Evolutionary conservation across 1,284 basidiomycete species (phyloP).

Genomic region (Microstroma glucosiphilum): DNA sequence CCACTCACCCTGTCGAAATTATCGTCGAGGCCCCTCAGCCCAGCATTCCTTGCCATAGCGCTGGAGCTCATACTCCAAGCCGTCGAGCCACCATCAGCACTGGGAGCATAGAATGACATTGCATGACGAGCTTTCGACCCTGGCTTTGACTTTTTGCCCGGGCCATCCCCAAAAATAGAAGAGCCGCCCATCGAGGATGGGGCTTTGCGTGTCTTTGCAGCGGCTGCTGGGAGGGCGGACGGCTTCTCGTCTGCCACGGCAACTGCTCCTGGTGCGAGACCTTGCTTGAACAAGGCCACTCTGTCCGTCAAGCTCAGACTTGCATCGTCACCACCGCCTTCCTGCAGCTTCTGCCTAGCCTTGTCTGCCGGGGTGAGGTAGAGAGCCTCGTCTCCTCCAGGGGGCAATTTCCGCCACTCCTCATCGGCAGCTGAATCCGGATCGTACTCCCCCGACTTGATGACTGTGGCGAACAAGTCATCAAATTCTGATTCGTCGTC

Average conservation of each 20-base stretch:
- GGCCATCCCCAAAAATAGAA: constrained; percentile 19
- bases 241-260: neutral
- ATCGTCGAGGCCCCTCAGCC: constrained; percentile 80
- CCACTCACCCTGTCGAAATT: constrained; percentile 77
- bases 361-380: constrained; percentile 32
- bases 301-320: constrained; percentile 27
- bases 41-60: constrained; percentile 87
- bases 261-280: constrained; percentile 11
- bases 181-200: constrained; percentile 23
- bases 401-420: constrained; percentile 39
- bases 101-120: constrained; percentile 33
- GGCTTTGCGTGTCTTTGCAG: neutral
- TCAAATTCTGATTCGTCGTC: constrained; percentile 29
- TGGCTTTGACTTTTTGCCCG: constrained; percentile 34
- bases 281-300: constrained; percentile 44
- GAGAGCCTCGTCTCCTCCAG: constrained; percentile 43
- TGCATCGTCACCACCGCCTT: constrained; percentile 20
- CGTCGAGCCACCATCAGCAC: constrained; percentile 38
- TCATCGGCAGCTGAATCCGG: constrained; percentile 18
- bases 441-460: constrained; percentile 56
- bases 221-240: neutral
- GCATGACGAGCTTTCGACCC: constrained; percentile 42
- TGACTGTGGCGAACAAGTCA: constrained; percentile 57
- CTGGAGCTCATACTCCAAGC: constrained; percentile 75
- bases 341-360: constrained; percentile 23